Percentiles rank a stretch among this genome's conserved stretches.
Conservation (phyloP, 495 filamentous ascomycete genomes). For the Penicillium daleae region DNA sequence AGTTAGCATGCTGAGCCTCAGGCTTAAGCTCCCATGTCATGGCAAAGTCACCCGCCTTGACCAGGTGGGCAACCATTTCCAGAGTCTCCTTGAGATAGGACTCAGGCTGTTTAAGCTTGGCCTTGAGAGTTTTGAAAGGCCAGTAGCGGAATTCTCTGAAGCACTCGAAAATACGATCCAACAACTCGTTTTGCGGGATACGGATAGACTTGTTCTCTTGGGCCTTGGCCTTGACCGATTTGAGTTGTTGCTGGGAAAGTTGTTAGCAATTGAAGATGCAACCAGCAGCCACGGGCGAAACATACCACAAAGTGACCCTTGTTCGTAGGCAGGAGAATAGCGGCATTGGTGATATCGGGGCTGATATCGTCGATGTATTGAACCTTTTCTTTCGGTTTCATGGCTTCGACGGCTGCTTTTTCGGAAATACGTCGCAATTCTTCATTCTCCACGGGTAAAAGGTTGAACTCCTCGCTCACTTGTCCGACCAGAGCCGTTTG, state of each 20-base stretch:
- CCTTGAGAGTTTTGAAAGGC: conserved; percentile 81
- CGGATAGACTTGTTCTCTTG: conserved; percentile 83
- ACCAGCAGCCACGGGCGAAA: conserved; percentile 7
- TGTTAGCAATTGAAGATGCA: conserved; percentile 19
- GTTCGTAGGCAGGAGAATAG: conserved; percentile 42
- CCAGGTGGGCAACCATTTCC: conserved; percentile 77
- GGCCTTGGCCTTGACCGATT: conserved; percentile 44
- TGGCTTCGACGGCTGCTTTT: conserved; percentile 61
- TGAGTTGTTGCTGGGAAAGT: conserved; percentile 40
- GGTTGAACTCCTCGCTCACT: conserved; percentile 76
- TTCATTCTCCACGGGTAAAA: conserved; percentile 72
- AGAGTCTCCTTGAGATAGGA: conserved; percentile 85
- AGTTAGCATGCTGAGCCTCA: conserved; percentile 65
- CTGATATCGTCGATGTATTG: conserved; percentile 47
- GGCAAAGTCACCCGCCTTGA: conserved; percentile 78
- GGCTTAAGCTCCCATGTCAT: conserved; percentile 81
- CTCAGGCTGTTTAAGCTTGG: conserved; percentile 79
- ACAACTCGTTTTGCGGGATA: conserved; percentile 81
- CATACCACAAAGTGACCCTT: conserved; percentile 49
- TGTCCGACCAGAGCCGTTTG: conserved; percentile 77
- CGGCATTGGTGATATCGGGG: conserved; percentile 42
- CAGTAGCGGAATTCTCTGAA: conserved; percentile 88
- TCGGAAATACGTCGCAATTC: conserved; percentile 68
- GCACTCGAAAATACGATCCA: conserved; percentile 78
- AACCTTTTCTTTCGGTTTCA: conserved; percentile 62